A percentile compares a stretch with the other conserved stretches of the same genome.
Conservation (phyloP, 2,329 filamentous ascomycete species). For the Didymella lethalis region DNA sequence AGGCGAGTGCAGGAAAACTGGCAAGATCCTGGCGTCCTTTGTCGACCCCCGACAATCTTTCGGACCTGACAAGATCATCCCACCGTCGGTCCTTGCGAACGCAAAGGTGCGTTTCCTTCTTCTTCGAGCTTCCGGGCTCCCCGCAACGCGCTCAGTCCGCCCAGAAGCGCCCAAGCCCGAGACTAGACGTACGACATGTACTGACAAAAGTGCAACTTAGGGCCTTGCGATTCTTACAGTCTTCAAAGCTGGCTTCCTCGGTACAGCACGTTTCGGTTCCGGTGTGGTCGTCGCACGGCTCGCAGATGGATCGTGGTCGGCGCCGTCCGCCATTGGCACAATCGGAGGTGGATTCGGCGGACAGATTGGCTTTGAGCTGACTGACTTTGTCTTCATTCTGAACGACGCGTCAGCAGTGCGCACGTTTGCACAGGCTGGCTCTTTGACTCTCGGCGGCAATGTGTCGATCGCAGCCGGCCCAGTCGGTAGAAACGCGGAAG, state of each 20-base stretch:
- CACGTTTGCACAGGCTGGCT: conserved; percentile 91
- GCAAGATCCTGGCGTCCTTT: conserved; percentile 94
- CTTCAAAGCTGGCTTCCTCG: conserved; percentile 85
- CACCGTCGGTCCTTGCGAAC: conserved; percentile 84
- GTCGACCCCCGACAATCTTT: conserved; percentile 93
- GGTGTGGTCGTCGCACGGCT: conserved; percentile 83
- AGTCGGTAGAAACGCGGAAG: conserved; percentile 92
- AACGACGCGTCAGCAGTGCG: conserved; percentile 90
- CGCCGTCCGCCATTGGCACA: conserved; percentile 81
- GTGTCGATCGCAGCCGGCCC: conserved; percentile 95
- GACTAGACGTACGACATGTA: neutral
- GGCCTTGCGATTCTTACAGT: conserved; percentile 87
- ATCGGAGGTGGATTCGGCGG: conserved; percentile 84
- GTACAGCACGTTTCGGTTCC: conserved; percentile 81
- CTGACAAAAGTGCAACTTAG: conserved; percentile 48
- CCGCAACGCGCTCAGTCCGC: conserved; percentile 16
- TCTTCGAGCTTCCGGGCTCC: conserved; percentile 13
- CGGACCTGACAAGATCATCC: conserved; percentile 96
- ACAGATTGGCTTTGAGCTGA: conserved; percentile 86
- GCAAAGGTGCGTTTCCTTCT: conserved; percentile 72
- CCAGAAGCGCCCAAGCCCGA: conserved; percentile 11
- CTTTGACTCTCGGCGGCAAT: conserved; percentile 92
- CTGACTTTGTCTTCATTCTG: conserved; percentile 97
- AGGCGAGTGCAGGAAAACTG: conserved; percentile 98
- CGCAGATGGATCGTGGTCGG: conserved; percentile 79